Conservation (phyloP, 139 green algal genomes). For the Chlorella sp. region DNA sequence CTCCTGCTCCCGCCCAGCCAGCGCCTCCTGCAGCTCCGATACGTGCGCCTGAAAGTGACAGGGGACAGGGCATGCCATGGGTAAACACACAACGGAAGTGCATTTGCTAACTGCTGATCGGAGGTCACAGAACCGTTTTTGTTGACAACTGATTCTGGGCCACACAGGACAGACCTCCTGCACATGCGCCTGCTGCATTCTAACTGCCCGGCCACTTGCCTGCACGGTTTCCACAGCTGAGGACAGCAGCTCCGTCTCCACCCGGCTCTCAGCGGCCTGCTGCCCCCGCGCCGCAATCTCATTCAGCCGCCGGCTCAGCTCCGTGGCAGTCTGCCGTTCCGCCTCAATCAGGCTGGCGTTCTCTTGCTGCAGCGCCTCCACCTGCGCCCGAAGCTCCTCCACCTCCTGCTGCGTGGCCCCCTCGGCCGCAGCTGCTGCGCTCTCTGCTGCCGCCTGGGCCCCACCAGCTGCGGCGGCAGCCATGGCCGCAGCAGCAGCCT, state of each 20-base stretch:
- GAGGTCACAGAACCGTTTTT: too few species aligned
- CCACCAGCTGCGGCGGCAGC: too few species aligned
- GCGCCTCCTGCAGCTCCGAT: constrained; percentile 34
- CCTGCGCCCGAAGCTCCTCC: constrained; percentile 15
- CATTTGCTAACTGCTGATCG: too few species aligned
- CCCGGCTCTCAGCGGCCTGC: constrained; percentile 3
- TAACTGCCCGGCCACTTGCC: neutral
- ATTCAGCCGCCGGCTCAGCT: constrained; percentile 24
- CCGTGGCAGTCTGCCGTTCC: constrained; percentile 28
- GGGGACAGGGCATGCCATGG: neutral
- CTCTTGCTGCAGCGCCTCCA: neutral
- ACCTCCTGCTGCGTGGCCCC: neutral
- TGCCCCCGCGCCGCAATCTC: constrained; percentile 16
- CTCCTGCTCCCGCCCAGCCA: constrained; percentile 28
- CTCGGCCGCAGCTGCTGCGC: neutral
- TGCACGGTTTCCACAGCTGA: constrained; percentile 3
- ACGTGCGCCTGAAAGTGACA: constrained; percentile 16
- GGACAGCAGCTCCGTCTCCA: constrained; percentile 26
- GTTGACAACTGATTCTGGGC: too few species aligned
- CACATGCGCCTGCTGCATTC: neutral
- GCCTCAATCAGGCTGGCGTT: constrained; percentile 17
- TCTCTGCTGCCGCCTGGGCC: neutral
- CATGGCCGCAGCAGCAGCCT: too few species aligned
- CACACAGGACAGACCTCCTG: too few species aligned
- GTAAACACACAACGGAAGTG: too few species aligned